A percentile compares a stretch with the other conserved stretches of the same genome.
phyloP scores from a whole-genome alignment of 1,284 basidiomycete genomes.

The Irpex sp. region DNA sequence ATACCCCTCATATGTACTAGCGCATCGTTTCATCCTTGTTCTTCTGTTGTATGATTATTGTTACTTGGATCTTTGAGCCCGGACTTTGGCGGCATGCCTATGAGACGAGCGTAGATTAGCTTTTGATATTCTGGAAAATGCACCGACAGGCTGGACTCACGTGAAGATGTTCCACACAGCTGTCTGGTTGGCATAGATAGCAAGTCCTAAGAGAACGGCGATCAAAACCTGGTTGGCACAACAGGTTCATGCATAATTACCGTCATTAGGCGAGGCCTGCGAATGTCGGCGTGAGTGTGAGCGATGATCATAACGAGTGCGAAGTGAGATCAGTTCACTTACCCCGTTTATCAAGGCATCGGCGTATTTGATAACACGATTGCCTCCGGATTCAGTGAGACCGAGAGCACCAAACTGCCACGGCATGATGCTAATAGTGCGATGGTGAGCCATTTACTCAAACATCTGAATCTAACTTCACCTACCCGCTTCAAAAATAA shows the following conservation, averaged over 20 bases:
- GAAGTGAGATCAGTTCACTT: constrained; percentile 11
- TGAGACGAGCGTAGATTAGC: not conserved
- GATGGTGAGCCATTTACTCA: not conserved
- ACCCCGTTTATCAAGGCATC: constrained; percentile 47
- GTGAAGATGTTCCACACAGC: constrained; percentile 48
- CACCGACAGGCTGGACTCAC: constrained; percentile 27
- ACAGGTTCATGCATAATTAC: constrained; percentile 22
- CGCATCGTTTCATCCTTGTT: not conserved
- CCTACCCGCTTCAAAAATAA: constrained; percentile 10
- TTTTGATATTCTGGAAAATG: not conserved
- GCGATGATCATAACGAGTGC: not conserved
- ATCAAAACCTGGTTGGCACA: not conserved
- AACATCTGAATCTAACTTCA: not conserved
- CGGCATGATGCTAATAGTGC: constrained; percentile 43
- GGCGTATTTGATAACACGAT: constrained; percentile 51
- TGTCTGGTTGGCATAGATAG: constrained; percentile 52
- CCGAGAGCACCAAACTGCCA: constrained; percentile 55
- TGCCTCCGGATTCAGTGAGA: constrained; percentile 47
- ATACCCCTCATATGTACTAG: constrained; percentile 1
- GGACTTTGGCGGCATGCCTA: constrained; percentile 34
- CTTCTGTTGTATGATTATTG: not conserved
- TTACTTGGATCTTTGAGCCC: constrained; percentile 25
- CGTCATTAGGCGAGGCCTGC: constrained; percentile 53
- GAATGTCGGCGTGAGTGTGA: constrained; percentile 4
- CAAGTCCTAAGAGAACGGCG: constrained; percentile 23